Evolutionary conservation across 2,329 filamentous ascomycete species (phyloP), one percentile per base, ranked within the genome.

Genomic region (Pyricularia pennisetigena): DNA sequence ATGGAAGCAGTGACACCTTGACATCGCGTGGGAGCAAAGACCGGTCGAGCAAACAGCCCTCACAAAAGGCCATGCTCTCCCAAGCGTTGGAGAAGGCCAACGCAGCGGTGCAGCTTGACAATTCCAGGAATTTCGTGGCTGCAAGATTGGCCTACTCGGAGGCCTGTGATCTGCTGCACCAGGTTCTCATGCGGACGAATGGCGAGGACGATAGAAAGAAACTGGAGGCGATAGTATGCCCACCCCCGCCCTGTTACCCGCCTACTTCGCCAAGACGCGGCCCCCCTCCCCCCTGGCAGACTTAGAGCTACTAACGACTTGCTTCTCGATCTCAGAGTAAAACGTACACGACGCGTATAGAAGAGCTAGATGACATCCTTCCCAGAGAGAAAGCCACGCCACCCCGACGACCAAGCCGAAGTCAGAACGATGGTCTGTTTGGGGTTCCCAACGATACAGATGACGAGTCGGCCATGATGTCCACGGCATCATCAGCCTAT

Each of bases 41-140:
- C 26, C 79, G 79, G 49, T 66, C 70, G 1, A 71, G 68, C 65
- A 83, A 83, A 70, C 79, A 79, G n/a, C 86, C 87, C 16, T 93
- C 91, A 1, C 91, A 98, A 77, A 98, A 97, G 81, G 91, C 90
- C 12, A 98, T 98, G 94, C 85, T 99, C 49, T 97, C 94, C n/a
- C 92, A 91, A 73, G 95, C 95, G 0, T 82, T 99, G 68, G 91
- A 97, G 76, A 97, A 97, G 79, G 95, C 95, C 66, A 97, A 99
- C 75, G 94, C 92, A 14, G 95, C 95, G 26, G 95, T 99, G 29
- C 86, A 97, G 72, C 86, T 99, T 59, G 95, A 99, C 79, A 98
- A 97, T 85, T 93, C 93, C 16, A 92, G 95, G 74, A 97, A 98
- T 75, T 94, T 95, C 71, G 92, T 94, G 76, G 93, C 92, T 59